phyloP scores from a whole-genome alignment of 225 moss, liverwort and hornwort species.

The Polytrichum commune region DNA sequence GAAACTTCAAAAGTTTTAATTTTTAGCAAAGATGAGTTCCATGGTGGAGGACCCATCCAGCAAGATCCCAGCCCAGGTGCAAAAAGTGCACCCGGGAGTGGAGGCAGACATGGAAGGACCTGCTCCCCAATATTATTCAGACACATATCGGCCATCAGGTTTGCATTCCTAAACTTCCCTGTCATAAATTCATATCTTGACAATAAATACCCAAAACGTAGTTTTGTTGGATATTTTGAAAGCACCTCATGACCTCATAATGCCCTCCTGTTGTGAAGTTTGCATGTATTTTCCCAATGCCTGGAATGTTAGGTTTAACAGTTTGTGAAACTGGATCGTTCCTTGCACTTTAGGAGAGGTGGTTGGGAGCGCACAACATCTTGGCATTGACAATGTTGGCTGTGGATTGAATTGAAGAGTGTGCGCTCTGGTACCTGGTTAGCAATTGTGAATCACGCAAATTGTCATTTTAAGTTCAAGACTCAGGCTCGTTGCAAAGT shows the following conservation, averaged over 20 bases:
- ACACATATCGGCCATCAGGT: slow-evolving; percentile 41
- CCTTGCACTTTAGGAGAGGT: too few relatives aligned
- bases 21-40: slow-evolving; percentile 18
- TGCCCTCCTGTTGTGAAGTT: background rate
- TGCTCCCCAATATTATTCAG: slow-evolving; percentile 32
- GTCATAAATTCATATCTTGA: background rate
- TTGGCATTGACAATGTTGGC: background rate
- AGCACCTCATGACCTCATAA: background rate
- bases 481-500: too few relatives aligned
- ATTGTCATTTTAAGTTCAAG: too few relatives aligned
- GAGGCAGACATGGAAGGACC: slow-evolving; percentile 56
- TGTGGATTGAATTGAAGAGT: too few relatives aligned
- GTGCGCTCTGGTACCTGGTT: too few relatives aligned
- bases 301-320: too few relatives aligned
- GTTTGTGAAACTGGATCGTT: too few relatives aligned
- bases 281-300: too few relatives aligned
- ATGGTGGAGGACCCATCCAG: slow-evolving; percentile 32
- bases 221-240: background rate
- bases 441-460: too few relatives aligned
- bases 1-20: too few relatives aligned
- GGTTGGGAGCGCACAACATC: background rate
- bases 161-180: background rate
- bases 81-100: slow-evolving; percentile 50
- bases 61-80: slow-evolving; percentile 41
- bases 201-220: background rate